phyloP scores from a whole-genome alignment of 345 rosid species.

The Nephelium lappaceum region DNA sequence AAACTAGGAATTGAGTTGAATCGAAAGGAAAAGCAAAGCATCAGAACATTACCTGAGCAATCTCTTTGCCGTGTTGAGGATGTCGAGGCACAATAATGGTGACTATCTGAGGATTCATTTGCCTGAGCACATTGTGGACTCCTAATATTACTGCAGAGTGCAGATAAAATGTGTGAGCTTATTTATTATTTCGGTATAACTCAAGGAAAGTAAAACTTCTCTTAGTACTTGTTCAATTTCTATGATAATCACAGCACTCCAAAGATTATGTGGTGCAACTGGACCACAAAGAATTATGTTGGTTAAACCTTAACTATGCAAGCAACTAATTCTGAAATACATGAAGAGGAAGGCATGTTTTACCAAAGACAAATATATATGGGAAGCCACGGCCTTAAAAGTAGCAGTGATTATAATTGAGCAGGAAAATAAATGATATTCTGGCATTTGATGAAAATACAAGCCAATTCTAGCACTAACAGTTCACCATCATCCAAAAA shows the following conservation, averaged over 20 bases:
- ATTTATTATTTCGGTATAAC: conserved; percentile 1
- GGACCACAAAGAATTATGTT: neutral
- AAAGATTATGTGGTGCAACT: neutral
- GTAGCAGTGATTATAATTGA: neutral
- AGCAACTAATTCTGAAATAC: neutral
- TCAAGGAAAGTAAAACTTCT: neutral
- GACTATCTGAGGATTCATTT: conserved; percentile 52
- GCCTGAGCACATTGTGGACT: conserved; percentile 56
- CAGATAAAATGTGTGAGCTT: conserved; percentile 32
- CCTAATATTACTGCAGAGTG: conserved; percentile 85
- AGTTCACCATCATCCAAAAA: conserved; percentile 11
- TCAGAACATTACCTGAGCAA: conserved; percentile 61
- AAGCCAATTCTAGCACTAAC: conserved; percentile 1
- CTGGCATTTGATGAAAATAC: neutral
- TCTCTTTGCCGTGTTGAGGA: conserved; percentile 72
- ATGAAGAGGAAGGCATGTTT: neutral
- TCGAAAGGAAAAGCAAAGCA: conserved; percentile 12
- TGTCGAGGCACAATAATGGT: conserved; percentile 80
- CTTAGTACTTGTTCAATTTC: neutral
- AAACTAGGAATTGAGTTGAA: neutral
- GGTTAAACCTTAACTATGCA: neutral
- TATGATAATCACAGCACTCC: neutral
- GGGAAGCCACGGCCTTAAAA: conserved; percentile 5
- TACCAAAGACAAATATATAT: neutral
- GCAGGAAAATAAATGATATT: neutral